These are phyloP conservation scores for Pogostemon cablin DNA, from an alignment of 257 asterid genomes.

Conservation along the genomic window DNA sequence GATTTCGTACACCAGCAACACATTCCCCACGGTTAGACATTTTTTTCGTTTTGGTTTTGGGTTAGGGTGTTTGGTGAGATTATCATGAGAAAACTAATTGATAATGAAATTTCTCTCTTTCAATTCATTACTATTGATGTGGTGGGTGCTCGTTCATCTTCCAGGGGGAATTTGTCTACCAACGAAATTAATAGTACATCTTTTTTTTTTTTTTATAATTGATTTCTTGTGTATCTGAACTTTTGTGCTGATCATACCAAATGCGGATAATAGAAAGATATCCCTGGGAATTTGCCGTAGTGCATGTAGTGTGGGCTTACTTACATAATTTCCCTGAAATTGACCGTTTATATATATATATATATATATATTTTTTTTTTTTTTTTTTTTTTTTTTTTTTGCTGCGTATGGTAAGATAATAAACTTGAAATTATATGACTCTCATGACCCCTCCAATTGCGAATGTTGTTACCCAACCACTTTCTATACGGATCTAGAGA, in stretches of 20 bases:
- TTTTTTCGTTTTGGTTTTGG: not conserved
- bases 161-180: constrained; percentile 3
- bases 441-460: not conserved
- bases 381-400: too few relatives aligned
- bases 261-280: constrained; percentile 7
- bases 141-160: constrained; percentile 6
- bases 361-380: too few relatives aligned
- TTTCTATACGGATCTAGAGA: not conserved
- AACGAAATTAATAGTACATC: not conserved
- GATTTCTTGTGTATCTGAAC: constrained; percentile 14
- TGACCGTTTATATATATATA: not conserved
- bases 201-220: not conserved
- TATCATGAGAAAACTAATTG: constrained; percentile 10
- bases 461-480: not conserved
- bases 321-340: not conserved
- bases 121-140: not conserved
- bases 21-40: constrained; percentile 80
- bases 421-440: not conserved
- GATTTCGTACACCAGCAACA: constrained; percentile 78
- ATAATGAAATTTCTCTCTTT: not conserved
- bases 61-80: constrained; percentile 6
- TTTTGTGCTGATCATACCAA: constrained; percentile 14
- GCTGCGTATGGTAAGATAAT: not conserved
- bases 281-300: not conserved
- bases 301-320: constrained; percentile 30